A percentile compares a stretch with the other conserved stretches of the same genome.
phyloP scores from a whole-genome alignment of 805 yeast species.

The Yamadazyma ubonensis region DNA sequence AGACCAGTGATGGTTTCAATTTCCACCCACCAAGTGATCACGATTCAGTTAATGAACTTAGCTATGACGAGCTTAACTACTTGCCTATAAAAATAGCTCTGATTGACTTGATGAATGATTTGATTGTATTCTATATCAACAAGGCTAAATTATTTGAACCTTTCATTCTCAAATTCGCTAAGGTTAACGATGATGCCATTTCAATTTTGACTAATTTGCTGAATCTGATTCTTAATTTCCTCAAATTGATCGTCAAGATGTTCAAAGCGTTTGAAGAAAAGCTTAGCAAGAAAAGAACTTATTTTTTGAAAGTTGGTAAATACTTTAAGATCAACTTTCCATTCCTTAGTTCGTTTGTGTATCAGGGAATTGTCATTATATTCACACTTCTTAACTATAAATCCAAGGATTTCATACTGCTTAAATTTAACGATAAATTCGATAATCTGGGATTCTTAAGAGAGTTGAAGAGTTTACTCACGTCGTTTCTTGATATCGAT shows the following conservation, averaged over 20 bases:
- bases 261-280: conserved; percentile 25
- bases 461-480: conserved; percentile 23
- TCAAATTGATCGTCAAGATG: conserved; percentile 35
- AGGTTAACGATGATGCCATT: conserved; percentile 20
- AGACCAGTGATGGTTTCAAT: background rate
- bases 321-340: conserved; percentile 40
- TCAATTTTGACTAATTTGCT: conserved; percentile 37
- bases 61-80: conserved; percentile 21
- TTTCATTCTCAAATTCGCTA: conserved; percentile 38
- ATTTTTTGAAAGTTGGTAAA: conserved; percentile 25
- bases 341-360: conserved; percentile 47
- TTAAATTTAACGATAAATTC: conserved; percentile 10
- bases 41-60: conserved; percentile 14
- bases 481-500: conserved; percentile 24
- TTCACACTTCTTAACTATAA: conserved; percentile 49
- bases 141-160: conserved; percentile 54
- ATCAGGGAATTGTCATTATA: conserved; percentile 52
- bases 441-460: conserved; percentile 20
- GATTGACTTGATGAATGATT: conserved; percentile 42
- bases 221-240: conserved; percentile 37
- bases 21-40: conserved; percentile 10
- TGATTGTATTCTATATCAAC: conserved; percentile 48
- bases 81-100: conserved; percentile 25
- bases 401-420: conserved; percentile 21
- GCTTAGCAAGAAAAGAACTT: conserved; percentile 8